These are phyloP conservation scores for Thymus quinquecostatus DNA, from an alignment of 257 asterid genomes.

Conservation along the genomic window DNA sequence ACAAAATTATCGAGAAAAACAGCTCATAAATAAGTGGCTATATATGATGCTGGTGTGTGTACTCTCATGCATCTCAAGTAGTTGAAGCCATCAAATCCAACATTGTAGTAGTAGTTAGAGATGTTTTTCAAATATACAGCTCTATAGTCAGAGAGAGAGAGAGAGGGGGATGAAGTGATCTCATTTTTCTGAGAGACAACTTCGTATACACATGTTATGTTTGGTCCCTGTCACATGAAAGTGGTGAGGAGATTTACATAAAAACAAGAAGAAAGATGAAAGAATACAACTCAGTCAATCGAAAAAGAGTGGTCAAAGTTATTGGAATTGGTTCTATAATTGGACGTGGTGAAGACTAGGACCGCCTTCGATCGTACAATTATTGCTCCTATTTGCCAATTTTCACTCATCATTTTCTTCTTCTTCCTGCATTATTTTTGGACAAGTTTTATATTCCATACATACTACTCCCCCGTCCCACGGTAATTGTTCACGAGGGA, in stretches of 20 bases:
- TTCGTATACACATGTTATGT: constrained; percentile 46
- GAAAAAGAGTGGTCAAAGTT: constrained; percentile 34
- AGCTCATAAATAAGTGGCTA: too few species aligned
- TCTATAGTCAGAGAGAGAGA: neutral
- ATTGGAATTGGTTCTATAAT: constrained; percentile 32
- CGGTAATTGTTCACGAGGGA: too few species aligned
- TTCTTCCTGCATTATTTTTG: constrained; percentile 15
- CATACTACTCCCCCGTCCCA: too few species aligned
- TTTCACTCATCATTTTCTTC: constrained; percentile 9
- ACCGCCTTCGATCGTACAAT: constrained; percentile 32
- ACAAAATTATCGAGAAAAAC: neutral
- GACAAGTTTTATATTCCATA: neutral
- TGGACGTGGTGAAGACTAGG: constrained; percentile 32
- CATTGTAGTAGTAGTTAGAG: constrained; percentile 30
- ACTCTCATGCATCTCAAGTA: neutral
- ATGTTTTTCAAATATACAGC: constrained; percentile 34
- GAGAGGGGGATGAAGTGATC: constrained; percentile 2
- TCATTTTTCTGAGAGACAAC: constrained; percentile 24
- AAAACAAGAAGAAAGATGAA: neutral
- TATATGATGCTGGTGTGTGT: too few species aligned
- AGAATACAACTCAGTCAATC: neutral
- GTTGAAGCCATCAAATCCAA: constrained; percentile 30
- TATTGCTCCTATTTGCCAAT: constrained; percentile 25
- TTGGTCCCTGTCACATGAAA: constrained; percentile 35
- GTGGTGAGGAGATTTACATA: neutral